Evolutionary conservation across 257 asterid genomes (phyloP).

Genomic region (Forsythia viridissima): DNA sequence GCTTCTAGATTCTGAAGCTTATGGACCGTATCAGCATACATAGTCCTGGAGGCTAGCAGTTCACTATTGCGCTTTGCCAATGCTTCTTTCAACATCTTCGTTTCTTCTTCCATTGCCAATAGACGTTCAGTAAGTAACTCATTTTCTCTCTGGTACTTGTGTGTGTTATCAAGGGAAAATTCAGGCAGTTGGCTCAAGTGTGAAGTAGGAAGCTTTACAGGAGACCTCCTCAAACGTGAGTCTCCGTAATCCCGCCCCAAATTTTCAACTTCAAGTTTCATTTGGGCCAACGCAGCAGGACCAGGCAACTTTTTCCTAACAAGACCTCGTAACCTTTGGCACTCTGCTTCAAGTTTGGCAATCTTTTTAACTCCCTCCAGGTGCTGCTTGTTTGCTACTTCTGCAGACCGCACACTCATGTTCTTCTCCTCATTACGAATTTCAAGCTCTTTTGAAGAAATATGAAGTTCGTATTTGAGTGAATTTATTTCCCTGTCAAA

Average conservation of each 20-base stretch:
- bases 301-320: constrained; percentile 94
- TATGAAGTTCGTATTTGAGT: constrained; percentile 78
- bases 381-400: constrained; percentile 87
- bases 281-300: constrained; percentile 95
- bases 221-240: constrained; percentile 73
- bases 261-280: constrained; percentile 94
- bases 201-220: constrained; percentile 66
- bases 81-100: constrained; percentile 92
- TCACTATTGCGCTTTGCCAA: constrained; percentile 89
- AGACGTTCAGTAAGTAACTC: constrained; percentile 80
- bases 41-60: constrained; percentile 70
- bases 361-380: constrained; percentile 93
- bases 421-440: constrained; percentile 95
- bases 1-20: constrained; percentile 77
- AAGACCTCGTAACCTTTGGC: constrained; percentile 95
- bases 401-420: constrained; percentile 92
- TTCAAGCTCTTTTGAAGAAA: constrained; percentile 79
- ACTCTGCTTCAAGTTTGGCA: constrained; percentile 91
- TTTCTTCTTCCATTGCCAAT: constrained; percentile 89
- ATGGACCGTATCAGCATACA: constrained; percentile 67
- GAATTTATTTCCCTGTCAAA: constrained; percentile 79
- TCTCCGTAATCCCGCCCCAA: constrained; percentile 80
- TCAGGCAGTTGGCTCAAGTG: constrained; percentile 61
- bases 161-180: constrained; percentile 61
- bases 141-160: constrained; percentile 62